Conservation (phyloP, 129 eudicot species). For the Flaveria trinervia region DNA sequence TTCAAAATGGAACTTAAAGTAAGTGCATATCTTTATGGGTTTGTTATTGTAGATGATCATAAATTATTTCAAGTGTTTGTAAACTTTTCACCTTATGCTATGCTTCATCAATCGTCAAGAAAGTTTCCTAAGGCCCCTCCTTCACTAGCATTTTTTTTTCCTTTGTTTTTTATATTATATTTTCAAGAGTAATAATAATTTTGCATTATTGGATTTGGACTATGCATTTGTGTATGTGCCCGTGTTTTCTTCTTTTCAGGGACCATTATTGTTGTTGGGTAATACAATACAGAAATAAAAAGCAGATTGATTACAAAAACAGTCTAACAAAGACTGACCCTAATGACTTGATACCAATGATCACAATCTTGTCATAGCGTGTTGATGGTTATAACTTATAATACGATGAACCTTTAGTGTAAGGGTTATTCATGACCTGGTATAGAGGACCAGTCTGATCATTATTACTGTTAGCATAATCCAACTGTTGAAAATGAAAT, state of each 20-base stretch:
- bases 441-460: too few species aligned
- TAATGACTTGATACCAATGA: not conserved
- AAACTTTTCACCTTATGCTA: not conserved
- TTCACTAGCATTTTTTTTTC: not conserved
- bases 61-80: constrained; percentile 29
- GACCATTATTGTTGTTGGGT: not conserved
- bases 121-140: not conserved
- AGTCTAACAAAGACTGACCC: not conserved
- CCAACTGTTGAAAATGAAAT: not conserved
- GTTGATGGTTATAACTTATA: too few species aligned
- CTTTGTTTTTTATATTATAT: not conserved
- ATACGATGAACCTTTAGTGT: too few species aligned
- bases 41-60: constrained; percentile 26
- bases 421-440: too few species aligned
- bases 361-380: not conserved
- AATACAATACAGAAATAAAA: not conserved
- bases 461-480: too few species aligned
- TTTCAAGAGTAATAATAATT: not conserved
- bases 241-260: not conserved
- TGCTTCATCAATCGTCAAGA: not conserved
- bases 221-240: not conserved
- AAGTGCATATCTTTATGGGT: constrained; percentile 26
- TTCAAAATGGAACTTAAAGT: constrained; percentile 21
- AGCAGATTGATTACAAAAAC: not conserved
- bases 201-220: not conserved